Conservation (phyloP, 2,329 filamentous ascomycete genomes). For the Monosporascus cannonballus region DNA sequence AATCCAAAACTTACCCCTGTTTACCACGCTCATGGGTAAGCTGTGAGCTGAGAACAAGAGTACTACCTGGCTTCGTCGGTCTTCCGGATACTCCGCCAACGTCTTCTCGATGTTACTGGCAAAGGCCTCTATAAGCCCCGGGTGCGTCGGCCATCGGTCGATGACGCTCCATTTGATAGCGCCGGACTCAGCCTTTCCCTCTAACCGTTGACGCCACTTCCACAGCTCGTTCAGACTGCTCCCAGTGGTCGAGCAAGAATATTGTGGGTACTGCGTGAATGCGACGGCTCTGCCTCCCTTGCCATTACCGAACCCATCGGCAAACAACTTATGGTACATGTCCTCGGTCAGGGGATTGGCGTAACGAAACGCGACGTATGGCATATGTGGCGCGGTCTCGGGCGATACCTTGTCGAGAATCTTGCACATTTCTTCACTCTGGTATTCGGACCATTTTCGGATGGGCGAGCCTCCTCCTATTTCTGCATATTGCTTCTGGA, state of each 20-base stretch:
- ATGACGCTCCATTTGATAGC: slow-evolving; percentile 95
- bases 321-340: slow-evolving; percentile 77
- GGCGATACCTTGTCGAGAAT: slow-evolving; percentile 85
- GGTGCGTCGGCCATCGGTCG: slow-evolving; percentile 92
- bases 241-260: slow-evolving; percentile 95
- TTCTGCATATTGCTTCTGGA: slow-evolving; percentile 87
- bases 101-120: slow-evolving; percentile 87
- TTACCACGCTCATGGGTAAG: slow-evolving; percentile 94
- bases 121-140: slow-evolving; percentile 85
- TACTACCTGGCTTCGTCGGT: slow-evolving; percentile 72
- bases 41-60: slow-evolving; percentile 94
- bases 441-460: slow-evolving; percentile 94
- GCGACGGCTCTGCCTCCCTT: slow-evolving; percentile 90
- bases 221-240: slow-evolving; percentile 95
- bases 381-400: slow-evolving; percentile 91
- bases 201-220: slow-evolving; percentile 89
- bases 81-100: slow-evolving; percentile 75
- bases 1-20: slow-evolving; percentile 57
- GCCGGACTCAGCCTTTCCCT: slow-evolving; percentile 67
- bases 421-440: slow-evolving; percentile 95
- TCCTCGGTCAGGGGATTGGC: slow-evolving; percentile 89
- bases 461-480: slow-evolving; percentile 98
- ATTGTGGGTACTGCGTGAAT: slow-evolving; percentile 97
- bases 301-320: slow-evolving; percentile 85
- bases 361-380: slow-evolving; percentile 96